phyloP scores from a whole-genome alignment of 306 rosid species.

The Cucurbita moschata region DNA sequence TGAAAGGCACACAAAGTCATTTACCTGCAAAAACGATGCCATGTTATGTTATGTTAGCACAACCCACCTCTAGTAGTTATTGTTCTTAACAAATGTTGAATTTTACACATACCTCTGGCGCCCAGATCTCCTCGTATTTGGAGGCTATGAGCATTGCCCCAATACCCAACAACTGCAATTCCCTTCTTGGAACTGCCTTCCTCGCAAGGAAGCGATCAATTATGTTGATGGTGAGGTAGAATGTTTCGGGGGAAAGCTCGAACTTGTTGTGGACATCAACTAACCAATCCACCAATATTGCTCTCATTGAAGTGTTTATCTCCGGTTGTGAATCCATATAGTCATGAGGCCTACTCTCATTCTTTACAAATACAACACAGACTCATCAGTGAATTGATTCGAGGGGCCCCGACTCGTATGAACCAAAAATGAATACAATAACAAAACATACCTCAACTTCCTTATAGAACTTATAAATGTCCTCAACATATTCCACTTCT shows the following conservation, averaged over 20 bases:
- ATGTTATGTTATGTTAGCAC: neutral
- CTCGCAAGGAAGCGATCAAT: slow-evolving; percentile 62
- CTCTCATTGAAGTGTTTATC: slow-evolving; percentile 61
- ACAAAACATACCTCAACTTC: slow-evolving; percentile 42
- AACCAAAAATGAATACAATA: neutral
- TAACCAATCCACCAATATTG: slow-evolving; percentile 75
- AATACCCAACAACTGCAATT: slow-evolving; percentile 67
- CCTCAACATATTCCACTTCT: slow-evolving; percentile 77
- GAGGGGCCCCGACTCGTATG: too few species aligned
- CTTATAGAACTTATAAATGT: slow-evolving; percentile 68
- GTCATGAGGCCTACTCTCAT: slow-evolving; percentile 52
- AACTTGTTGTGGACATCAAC: slow-evolving; percentile 57
- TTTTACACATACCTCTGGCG: slow-evolving; percentile 43
- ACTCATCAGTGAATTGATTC: neutral
- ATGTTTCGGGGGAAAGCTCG: slow-evolving; percentile 61
- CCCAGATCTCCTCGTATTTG: slow-evolving; percentile 94
- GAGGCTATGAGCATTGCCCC: slow-evolving; percentile 84
- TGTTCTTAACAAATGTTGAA: neutral
- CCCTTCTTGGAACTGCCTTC: slow-evolving; percentile 44
- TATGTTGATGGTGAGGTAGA: slow-evolving; percentile 61
- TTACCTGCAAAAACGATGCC: slow-evolving; percentile 25
- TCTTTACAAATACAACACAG: slow-evolving; percentile 7
- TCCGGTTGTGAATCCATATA: slow-evolving; percentile 71
- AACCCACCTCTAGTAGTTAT: neutral
- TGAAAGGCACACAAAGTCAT: slow-evolving; percentile 69